Percentiles rank a stretch among this genome's conserved stretches.
These are phyloP conservation scores for Coniferiporia sulphurascens DNA, from an alignment of 1,284 basidiomycete species.

Conservation along the genomic window DNA sequence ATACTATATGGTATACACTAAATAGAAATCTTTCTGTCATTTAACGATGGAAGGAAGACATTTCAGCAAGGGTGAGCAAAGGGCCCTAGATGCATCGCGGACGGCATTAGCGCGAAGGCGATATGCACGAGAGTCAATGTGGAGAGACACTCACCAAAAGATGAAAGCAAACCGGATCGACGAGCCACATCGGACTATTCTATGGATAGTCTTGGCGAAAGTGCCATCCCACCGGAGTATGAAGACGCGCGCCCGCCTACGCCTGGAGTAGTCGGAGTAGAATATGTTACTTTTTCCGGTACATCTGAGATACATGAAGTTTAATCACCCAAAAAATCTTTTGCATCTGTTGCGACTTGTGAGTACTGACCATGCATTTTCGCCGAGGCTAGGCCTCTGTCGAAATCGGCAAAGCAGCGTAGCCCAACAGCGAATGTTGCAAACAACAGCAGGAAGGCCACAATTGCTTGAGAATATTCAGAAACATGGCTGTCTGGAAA, in stretches of 20 bases:
- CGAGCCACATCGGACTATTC: conserved; percentile 2
- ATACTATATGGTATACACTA: neutral
- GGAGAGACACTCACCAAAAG: neutral
- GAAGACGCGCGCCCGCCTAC: conserved; percentile 40
- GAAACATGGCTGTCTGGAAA: neutral
- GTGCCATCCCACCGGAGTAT: conserved; percentile 9
- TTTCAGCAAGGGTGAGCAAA: no score
- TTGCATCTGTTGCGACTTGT: conserved; percentile 19
- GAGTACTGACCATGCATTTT: conserved; percentile 66
- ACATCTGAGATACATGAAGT: conserved; percentile 37
- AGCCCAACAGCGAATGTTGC: conserved; percentile 68
- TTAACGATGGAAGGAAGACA: neutral
- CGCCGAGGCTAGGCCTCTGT: conserved; percentile 62
- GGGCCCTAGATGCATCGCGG: no score
- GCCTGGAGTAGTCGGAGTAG: conserved; percentile 35
- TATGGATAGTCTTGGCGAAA: conserved; percentile 15
- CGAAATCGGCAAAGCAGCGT: conserved; percentile 75
- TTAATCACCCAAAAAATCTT: conserved; percentile 30
- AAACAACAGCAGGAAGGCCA: conserved; percentile 68
- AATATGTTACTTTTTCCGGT: conserved; percentile 43
- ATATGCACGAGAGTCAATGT: neutral
- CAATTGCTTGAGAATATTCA: conserved; percentile 45
- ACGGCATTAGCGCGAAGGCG: neutral
- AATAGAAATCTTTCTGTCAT: neutral
- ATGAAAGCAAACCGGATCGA: neutral